A percentile compares a stretch with the other conserved stretches of the same genome.
phyloP scores from a whole-genome alignment of 148 eudicot genomes.

The Fagopyrum tataricum region DNA sequence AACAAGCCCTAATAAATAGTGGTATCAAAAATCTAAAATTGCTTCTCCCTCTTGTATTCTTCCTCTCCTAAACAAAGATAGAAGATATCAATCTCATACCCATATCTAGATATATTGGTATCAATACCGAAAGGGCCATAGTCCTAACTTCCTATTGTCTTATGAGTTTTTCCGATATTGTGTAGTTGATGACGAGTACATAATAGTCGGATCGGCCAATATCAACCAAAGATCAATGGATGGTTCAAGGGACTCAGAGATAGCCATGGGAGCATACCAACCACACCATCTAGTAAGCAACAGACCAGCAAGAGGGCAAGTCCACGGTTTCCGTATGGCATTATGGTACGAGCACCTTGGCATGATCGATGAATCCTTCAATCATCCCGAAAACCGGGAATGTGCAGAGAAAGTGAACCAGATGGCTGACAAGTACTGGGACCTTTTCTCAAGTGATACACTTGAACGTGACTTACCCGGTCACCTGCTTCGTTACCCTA shows the following conservation, averaged over 20 bases:
- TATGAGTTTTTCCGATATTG: not conserved
- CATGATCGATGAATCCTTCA: conserved; percentile 59
- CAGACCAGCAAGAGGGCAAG: conserved; percentile 61
- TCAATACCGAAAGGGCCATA: no score
- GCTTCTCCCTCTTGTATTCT: no score
- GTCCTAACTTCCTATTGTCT: not conserved
- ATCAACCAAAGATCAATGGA: conserved; percentile 89
- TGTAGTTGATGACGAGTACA: conserved; percentile 75
- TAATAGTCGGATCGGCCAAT: conserved; percentile 78
- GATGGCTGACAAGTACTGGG: conserved; percentile 67
- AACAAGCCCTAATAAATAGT: no score
- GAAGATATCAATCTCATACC: no score
- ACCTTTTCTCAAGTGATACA: conserved; percentile 44
- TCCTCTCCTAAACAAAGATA: no score
- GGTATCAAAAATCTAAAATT: no score
- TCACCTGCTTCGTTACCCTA: conserved; percentile 76
- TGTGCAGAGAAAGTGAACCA: conserved; percentile 54
- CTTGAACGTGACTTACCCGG: conserved; percentile 67
- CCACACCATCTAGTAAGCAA: conserved; percentile 42
- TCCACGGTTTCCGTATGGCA: conserved; percentile 82
- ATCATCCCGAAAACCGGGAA: conserved; percentile 36
- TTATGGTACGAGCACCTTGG: conserved; percentile 89
- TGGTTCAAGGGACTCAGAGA: conserved; percentile 70
- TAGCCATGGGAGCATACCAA: conserved; percentile 85
- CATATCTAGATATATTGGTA: no score